phyloP scores from a whole-genome alignment of 1,139 yeast species.

The Yamadazyma taylorii region DNA sequence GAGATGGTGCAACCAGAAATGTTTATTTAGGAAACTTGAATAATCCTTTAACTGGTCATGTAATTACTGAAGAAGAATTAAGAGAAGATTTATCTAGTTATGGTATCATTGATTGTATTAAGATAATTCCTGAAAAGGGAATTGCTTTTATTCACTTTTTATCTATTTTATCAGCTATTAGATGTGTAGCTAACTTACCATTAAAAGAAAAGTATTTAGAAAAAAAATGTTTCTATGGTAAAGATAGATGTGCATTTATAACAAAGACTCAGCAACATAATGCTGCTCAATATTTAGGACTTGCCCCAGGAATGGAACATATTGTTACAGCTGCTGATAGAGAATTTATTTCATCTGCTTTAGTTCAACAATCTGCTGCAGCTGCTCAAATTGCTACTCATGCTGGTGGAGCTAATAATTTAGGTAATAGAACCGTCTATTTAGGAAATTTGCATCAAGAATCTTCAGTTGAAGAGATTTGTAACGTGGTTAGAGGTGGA shows the following conservation, averaged over 20 bases:
- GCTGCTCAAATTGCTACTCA: slow-evolving; percentile 74
- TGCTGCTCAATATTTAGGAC: slow-evolving; percentile 92
- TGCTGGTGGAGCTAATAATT: slow-evolving; percentile 74
- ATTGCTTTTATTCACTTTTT: slow-evolving; percentile 64
- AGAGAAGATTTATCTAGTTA: slow-evolving; percentile 48
- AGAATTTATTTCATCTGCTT: slow-evolving; percentile 57
- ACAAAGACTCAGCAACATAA: slow-evolving; percentile 96
- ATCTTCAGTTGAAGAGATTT: slow-evolving; percentile 85
- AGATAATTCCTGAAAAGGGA: slow-evolving; percentile 57
- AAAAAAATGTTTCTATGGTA: slow-evolving; percentile 60
- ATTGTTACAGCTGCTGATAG: slow-evolving; percentile 79
- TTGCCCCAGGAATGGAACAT: slow-evolving; percentile 88
- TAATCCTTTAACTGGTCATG: slow-evolving; percentile 43
- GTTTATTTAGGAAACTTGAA: slow-evolving; percentile 80
- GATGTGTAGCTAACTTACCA: slow-evolving; percentile 59
- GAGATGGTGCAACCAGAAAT: slow-evolving; percentile 89
- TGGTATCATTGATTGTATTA: slow-evolving; percentile 58
- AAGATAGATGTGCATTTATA: slow-evolving; percentile 69
- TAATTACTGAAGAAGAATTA: slow-evolving; percentile 59
- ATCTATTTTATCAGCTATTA: slow-evolving; percentile 55
- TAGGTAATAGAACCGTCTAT: slow-evolving; percentile 91
- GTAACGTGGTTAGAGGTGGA: slow-evolving; percentile 94
- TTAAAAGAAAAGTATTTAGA: slow-evolving; percentile 54
- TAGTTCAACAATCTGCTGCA: slow-evolving; percentile 67
- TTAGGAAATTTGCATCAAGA: slow-evolving; percentile 85